A percentile compares a stretch with the other conserved stretches of the same genome.
Conservation (phyloP, 345 rosid species). For the Acer negundo region DNA sequence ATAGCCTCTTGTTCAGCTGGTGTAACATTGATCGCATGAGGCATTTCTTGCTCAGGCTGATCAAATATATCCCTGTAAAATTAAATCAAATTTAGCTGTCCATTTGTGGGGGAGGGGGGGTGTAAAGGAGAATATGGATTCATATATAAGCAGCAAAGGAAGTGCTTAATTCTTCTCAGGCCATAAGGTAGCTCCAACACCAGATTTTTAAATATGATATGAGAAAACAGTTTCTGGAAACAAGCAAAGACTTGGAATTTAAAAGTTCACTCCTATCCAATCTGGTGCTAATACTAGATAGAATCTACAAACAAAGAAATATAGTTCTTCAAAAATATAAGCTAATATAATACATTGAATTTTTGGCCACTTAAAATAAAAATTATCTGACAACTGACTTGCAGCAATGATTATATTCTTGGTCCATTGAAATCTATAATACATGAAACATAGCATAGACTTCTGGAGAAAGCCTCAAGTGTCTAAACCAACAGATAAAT, state of each 20-base stretch:
- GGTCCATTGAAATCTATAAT: too few species aligned
- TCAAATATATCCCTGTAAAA: constrained; percentile 73
- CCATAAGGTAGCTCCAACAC: background rate
- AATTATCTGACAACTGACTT: background rate
- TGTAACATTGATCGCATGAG: constrained; percentile 88
- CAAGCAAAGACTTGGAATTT: background rate
- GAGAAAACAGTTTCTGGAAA: background rate
- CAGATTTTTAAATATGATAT: background rate
- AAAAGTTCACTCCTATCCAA: background rate
- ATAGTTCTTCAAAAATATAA: background rate
- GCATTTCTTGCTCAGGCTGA: constrained; percentile 88
- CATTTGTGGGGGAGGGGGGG: accelerated
- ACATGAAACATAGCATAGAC: background rate
- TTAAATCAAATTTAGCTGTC: background rate
- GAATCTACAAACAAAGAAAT: too few species aligned
- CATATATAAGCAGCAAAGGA: background rate
- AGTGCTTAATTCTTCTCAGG: background rate
- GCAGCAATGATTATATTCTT: too few species aligned
- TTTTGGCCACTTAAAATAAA: background rate
- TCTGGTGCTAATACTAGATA: background rate
- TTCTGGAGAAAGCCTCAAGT: background rate
- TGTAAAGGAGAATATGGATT: background rate
- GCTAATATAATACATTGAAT: background rate
- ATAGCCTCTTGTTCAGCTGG: constrained; percentile 95
- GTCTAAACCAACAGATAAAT: background rate